Base-by-base conservation (phyloP, 805 yeast genomes). In the Torulaspora indica region DNA sequence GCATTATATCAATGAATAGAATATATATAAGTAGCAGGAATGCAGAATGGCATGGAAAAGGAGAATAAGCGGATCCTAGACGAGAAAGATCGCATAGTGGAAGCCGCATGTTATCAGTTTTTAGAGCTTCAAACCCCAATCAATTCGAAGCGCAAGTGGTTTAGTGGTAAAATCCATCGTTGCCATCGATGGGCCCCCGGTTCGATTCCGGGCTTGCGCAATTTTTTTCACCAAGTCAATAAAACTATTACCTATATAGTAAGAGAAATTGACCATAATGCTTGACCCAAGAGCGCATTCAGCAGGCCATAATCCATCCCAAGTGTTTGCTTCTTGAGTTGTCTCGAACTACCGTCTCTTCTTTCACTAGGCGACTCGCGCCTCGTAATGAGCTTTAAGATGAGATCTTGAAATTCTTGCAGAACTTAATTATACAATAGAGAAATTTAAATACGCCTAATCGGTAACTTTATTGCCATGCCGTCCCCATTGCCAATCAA, bases 181-280 rank as follows among this genome's bases (percentile, higher is more conserved):
- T 52, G 54, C 56, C 56, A 52, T 52, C 53, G 56, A 41, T 52
- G 56, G 53, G 56, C 56, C 56, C 56, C 56, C 54, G 56, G 56
- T 52, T 52, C 56, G 56, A 52, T 52, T 52, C 56, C 56, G 54
- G 56, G 56, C 51, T 52, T 51, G 54, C 56, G 56, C 56, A 52
- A 20, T 39, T 32, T 43, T 47, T 43, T 45, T n/a, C n/a, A n/a
- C n/a, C n/a, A n/a, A n/a, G n/a, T n/a, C n/a, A n/a, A n/a, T n/a
- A n/a, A n/a, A n/a, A n/a, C n/a, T n/a, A n/a, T n/a, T n/a, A n/a
- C n/a, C n/a, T n/a, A n/a, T n/a, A n/a, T n/a, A n/a, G n/a, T 5
- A 20, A 20, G 22, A 20, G 22, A 20, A 20, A 5, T 20, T 20
- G 5, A 20, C 4, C 22, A 20, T 4, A 5, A 20, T 5, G 4